Base-by-base conservation (phyloP, 2,329 filamentous ascomycete genomes). In the Escovopsis weberi region DNA sequence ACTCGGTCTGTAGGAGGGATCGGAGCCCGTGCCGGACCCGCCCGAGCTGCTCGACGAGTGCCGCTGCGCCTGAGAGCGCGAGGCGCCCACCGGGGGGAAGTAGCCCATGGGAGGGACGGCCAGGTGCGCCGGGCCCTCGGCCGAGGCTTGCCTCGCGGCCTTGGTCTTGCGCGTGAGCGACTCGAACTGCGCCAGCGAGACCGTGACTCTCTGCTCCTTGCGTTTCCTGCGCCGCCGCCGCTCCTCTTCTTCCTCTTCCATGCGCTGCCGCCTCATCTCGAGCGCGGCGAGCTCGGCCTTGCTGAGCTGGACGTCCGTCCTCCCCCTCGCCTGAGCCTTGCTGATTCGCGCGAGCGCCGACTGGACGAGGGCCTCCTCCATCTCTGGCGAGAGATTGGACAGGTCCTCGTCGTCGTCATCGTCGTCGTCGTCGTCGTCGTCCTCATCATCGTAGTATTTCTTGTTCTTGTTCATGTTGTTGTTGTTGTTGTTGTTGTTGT, bases 201-300 rank as follows among this genome's bases (percentile, higher is more conserved):
- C 61, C 6, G 72, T 64, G 38, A 74, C 61, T 23, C 73, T 66
- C 43, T 69, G 61, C 42, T 69, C 63, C 50, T 62, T 67, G 37
- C 58, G 57, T 51, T 59, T 60, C 53, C 56, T 66, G 49, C 59
- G 54, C 19, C 60, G 59, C 41, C 55, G 55, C 26, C 56, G 55
- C 35, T 63, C 59, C 41, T 67, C 63, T 32, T 67, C 66, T 6
- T 23, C 23, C 23, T 23, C 23, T 50, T 72, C 66, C 52, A 78
- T 64, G 45, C 80, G 75, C 57, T 78, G 75, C 48, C 74, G 66
- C 53, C 73, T 70, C 48, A 78, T 75, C 56, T 89, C 82, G 51
- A 94, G 69, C 38, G 86, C 87, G 47, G 80, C 82, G 52, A 94
- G 68, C 60, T 95, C 88, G 42, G 82, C 78, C 54, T 80, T 75